Evolutionary conservation across 2,329 filamentous ascomycete species (phyloP).

Genomic region (Botrytis pseudocinerea): DNA sequence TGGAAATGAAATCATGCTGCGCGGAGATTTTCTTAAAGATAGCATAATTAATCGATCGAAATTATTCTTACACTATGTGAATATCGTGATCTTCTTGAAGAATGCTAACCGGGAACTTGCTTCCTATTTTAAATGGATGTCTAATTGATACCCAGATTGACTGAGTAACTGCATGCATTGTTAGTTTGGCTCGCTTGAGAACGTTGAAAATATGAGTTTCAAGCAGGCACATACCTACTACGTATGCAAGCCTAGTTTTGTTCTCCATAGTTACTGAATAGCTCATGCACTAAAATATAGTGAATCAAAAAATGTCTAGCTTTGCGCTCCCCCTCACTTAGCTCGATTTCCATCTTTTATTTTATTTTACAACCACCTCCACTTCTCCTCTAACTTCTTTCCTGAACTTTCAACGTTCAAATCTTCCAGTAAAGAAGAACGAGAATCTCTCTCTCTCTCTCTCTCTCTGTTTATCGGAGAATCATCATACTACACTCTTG

Average conservation of each 20-base stretch:
- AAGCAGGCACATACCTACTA: neutral
- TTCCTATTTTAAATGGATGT: no score
- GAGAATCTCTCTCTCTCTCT: neutral
- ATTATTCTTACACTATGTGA: no score
- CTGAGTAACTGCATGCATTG: no score
- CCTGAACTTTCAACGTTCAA: neutral
- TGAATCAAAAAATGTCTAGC: neutral
- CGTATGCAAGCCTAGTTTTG: neutral
- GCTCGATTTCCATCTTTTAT: accelerated
- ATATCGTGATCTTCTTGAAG: no score
- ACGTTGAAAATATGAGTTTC: neutral
- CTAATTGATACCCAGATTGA: no score
- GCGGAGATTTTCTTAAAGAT: no score
- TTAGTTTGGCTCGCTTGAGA: neutral
- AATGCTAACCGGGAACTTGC: no score
- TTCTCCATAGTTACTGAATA: neutral
- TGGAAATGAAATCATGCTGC: no score
- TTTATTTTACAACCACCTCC: no score
- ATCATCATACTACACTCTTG: no score
- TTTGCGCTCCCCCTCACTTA: neutral
- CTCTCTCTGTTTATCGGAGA: neutral
- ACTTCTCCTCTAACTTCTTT: neutral
- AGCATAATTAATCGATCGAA: no score
- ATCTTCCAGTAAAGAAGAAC: neutral
- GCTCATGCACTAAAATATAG: neutral